These are phyloP conservation scores for Rhizopus delemar DNA, from an alignment of 371 early-diverging fungal genomes.

Conservation along the genomic window DNA sequence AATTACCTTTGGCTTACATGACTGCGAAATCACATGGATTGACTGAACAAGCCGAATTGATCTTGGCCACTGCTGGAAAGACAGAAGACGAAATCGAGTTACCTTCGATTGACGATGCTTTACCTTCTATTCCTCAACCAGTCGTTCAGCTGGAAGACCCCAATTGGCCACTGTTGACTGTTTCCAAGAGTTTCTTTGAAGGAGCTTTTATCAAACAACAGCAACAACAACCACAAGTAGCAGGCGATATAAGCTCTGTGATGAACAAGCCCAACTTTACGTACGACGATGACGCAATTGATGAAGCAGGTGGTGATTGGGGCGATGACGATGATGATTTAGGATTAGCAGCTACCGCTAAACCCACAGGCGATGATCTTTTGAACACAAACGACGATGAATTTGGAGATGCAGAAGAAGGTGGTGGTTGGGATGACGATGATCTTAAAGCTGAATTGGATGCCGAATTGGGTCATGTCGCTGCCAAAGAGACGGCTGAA, in stretches of 20 bases:
- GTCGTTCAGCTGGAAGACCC: conserved; percentile 67
- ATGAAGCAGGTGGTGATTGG: conserved; percentile 72
- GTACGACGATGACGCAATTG: conserved; percentile 56
- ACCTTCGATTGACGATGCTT: conserved; percentile 36
- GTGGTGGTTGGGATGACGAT: conserved; percentile 58
- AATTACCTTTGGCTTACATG: conserved; percentile 87
- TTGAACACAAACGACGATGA: conserved; percentile 43
- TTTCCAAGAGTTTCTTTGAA: conserved; percentile 70
- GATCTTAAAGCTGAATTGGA: conserved; percentile 66
- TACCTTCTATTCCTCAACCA: conserved; percentile 70
- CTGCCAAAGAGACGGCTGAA: conserved; percentile 64
- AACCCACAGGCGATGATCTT: conserved; percentile 5
- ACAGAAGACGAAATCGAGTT: conserved; percentile 66
- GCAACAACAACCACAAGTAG: conserved; percentile 25
- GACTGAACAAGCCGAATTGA: conserved; percentile 77
- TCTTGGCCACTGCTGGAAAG: conserved; percentile 70
- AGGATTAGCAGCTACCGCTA: conserved; percentile 23
- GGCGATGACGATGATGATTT: conserved; percentile 64
- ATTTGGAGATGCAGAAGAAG: conserved; percentile 47
- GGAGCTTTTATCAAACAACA: conserved; percentile 54
- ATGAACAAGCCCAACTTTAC: conserved; percentile 43
- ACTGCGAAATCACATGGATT: conserved; percentile 89
- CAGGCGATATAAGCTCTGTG: conserved; percentile 31
- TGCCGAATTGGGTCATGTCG: conserved; percentile 62
- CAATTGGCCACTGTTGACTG: conserved; percentile 87